Conservation (phyloP, 140 eudicot species). For the Cichorium intybus region DNA sequence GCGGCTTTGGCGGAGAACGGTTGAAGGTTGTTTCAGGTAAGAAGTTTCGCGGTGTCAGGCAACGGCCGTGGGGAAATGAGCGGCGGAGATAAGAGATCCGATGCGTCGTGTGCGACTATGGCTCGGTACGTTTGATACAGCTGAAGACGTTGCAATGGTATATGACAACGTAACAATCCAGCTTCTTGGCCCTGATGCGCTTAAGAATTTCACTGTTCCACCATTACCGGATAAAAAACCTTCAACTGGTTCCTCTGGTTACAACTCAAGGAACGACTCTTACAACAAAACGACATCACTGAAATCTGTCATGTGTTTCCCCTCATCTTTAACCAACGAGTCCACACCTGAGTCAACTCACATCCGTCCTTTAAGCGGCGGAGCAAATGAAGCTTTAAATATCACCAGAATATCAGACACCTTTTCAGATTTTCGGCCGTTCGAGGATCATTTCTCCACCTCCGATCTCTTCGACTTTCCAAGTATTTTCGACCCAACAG, state of each 20-base stretch:
- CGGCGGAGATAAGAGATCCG: conserved; percentile 93
- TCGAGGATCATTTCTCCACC: conserved; percentile 26
- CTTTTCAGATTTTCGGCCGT: conserved; percentile 33
- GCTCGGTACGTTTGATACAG: conserved; percentile 85
- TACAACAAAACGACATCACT: conserved; percentile 44
- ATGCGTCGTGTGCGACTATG: conserved; percentile 64
- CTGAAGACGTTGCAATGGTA: conserved; percentile 90
- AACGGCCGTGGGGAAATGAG: conserved; percentile 93
- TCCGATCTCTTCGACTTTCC: conserved; percentile 35
- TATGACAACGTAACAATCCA: conserved; percentile 83
- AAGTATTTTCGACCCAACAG: conserved; percentile 30
- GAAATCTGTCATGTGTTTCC: conserved; percentile 60
- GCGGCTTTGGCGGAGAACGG: conserved; percentile 21
- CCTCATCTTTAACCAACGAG: conserved; percentile 22
- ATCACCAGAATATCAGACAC: conserved; percentile 6
- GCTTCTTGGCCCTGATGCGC: conserved; percentile 95
- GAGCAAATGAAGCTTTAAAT: not conserved
- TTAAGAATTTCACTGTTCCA: conserved; percentile 56
- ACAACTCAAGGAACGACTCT: conserved; percentile 53
- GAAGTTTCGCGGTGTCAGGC: conserved; percentile 83
- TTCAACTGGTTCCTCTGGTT: conserved; percentile 29
- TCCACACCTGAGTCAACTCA: conserved; percentile 25
- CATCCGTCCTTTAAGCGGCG: conserved; percentile 1
- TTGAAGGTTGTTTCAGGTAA: conserved; percentile 25
- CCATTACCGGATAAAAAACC: conserved; percentile 20